Evolutionary conservation across 2,329 filamentous ascomycete species (phyloP).

Genomic region (Conoideocrella luteorostrata): DNA sequence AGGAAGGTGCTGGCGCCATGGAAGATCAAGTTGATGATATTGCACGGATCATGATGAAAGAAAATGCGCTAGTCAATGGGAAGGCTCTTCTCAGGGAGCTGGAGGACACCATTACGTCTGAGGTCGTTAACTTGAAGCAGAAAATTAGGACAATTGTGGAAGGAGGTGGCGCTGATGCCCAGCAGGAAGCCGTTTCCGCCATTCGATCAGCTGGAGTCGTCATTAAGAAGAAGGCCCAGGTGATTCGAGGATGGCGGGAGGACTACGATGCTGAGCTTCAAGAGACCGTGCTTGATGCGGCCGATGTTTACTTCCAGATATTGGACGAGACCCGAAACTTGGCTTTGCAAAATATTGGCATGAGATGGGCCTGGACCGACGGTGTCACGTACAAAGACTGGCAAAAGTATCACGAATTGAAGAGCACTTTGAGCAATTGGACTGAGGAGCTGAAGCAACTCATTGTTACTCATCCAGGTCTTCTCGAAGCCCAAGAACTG

Average conservation of each 20-base stretch:
- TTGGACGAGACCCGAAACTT: slow-evolving; percentile 77
- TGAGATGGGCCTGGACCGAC: slow-evolving; percentile 94
- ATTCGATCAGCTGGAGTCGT: slow-evolving; percentile 63
- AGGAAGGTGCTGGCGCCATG: slow-evolving; percentile 71
- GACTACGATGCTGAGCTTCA: slow-evolving; percentile 65
- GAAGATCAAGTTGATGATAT: slow-evolving; percentile 61
- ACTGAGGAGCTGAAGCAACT: slow-evolving; percentile 72
- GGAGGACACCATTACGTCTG: slow-evolving; percentile 57
- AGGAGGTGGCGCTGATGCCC: slow-evolving; percentile 32
- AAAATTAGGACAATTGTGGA: slow-evolving; percentile 59
- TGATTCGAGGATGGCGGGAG: slow-evolving; percentile 69
- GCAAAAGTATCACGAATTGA: slow-evolving; percentile 88
- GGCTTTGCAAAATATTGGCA: slow-evolving; percentile 84
- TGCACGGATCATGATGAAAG: slow-evolving; percentile 47
- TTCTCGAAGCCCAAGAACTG: slow-evolving; percentile 61
- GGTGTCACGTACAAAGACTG: slow-evolving; percentile 96
- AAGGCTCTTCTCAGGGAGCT: slow-evolving; percentile 62
- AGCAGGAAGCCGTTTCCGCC: slow-evolving; percentile 37
- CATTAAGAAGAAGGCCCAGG: slow-evolving; percentile 72
- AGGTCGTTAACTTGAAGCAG: slow-evolving; percentile 59
- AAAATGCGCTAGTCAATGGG: slow-evolving; percentile 60
- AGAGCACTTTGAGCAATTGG: slow-evolving; percentile 78
- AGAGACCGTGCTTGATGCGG: slow-evolving; percentile 61
- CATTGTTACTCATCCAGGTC: slow-evolving; percentile 65
- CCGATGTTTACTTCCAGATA: slow-evolving; percentile 75